Evolutionary conservation across 1,139 yeast species (phyloP), one percentile per base, ranked within the genome.

Genomic region (Pichia sp.): DNA sequence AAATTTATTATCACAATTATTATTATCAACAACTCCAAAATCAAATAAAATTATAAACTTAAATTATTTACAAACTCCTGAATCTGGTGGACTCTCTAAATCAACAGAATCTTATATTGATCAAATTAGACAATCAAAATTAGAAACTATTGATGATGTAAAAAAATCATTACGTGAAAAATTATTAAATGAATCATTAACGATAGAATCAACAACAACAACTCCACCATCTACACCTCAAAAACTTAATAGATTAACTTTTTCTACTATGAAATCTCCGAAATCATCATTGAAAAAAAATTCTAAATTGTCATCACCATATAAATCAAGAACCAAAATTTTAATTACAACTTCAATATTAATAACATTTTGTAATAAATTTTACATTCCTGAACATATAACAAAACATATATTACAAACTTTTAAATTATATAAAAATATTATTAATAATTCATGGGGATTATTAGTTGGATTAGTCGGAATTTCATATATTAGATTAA

Each of bases 361-460:
- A 37, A 71, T 82, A 2, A 65, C 78, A 2, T 69, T 80, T 40
- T 81, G 87, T 55, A 81, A 81, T 56, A 70, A 73, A 48, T 82
- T 82, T 57, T 77, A 76, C 57, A 67, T 82, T 29, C 86, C 87
- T 1, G 66, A 71, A n/a, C 67, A 70, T 1, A 65, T 75, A 6
- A 76, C 87, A 0, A 67, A 69, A 29, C 62, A 67, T 35, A 67
- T 83, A 48, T 52, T 81, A 11, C 71, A 70, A 33, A 73, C 80
- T 0, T 82, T 74, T 52, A 63, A 70, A 33, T 62, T 67, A 3
- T 78, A 78, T 52, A 69, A 73, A 36, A 71, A 73, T 40, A 76
- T 77, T 52, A 73, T 81, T 42, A 74, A 74, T 40, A 78, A 74
- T 46, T 82, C 81, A 37, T 82, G 89, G 87, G 76, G 80, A 16